phyloP scores from a whole-genome alignment of 495 filamentous ascomycete species.

The Cercophora scortea region DNA sequence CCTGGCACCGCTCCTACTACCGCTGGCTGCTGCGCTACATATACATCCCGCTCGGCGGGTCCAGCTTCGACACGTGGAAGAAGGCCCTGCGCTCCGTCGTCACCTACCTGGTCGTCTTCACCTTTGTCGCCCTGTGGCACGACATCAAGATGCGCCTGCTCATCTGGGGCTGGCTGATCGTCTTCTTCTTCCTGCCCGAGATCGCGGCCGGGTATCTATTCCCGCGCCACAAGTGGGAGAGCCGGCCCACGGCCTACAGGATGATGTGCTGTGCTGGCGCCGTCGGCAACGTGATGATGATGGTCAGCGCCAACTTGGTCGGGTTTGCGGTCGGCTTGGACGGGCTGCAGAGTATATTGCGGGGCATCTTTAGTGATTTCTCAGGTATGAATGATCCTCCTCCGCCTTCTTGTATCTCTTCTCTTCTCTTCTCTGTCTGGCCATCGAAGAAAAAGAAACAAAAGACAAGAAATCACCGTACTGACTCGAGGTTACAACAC shows the following conservation, averaged over 20 bases:
- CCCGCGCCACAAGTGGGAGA: slow-evolving; percentile 60
- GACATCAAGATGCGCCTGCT: slow-evolving; percentile 90
- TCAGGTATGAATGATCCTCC: slow-evolving; percentile 48
- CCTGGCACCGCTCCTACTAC: slow-evolving; percentile 92
- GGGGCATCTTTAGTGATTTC: slow-evolving; percentile 65
- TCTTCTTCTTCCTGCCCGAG: slow-evolving; percentile 88
- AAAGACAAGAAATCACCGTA: not conserved
- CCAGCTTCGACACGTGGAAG: slow-evolving; percentile 29
- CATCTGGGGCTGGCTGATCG: slow-evolving; percentile 94
- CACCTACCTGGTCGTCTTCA: slow-evolving; percentile 84
- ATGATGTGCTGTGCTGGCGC: slow-evolving; percentile 78
- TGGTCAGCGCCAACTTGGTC: slow-evolving; percentile 92
- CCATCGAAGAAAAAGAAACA: too few relatives aligned
- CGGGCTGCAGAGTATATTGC: slow-evolving; percentile 67
- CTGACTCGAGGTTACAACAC: not conserved
- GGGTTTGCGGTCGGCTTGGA: slow-evolving; percentile 91
- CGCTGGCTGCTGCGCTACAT: slow-evolving; percentile 92
- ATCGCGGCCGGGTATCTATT: slow-evolving; percentile 63
- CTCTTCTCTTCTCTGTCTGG: not conserved
- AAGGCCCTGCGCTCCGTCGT: slow-evolving; percentile 41
- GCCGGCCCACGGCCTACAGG: slow-evolving; percentile 61
- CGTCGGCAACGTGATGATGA: slow-evolving; percentile 83
- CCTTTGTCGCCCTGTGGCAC: slow-evolving; percentile 97
- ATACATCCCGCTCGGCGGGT: slow-evolving; percentile 84
- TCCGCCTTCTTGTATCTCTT: not conserved